phyloP scores from a whole-genome alignment of 257 asterid genomes.

The Capsicum baccatum region DNA sequence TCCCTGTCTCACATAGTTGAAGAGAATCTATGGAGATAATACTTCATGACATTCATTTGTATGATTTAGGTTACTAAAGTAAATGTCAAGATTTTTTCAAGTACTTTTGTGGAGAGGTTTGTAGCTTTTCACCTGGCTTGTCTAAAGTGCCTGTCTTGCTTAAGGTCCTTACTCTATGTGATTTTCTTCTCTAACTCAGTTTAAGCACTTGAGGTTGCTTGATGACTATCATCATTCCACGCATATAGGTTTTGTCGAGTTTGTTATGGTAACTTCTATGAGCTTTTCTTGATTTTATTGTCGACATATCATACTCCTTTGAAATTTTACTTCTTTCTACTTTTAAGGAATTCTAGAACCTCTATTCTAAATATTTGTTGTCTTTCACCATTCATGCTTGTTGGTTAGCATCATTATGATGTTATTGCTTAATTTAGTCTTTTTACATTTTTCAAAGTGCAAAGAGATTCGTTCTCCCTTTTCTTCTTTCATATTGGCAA shows the following conservation, averaged over 20 bases:
- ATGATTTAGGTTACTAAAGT: conserved; percentile 21
- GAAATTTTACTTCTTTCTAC: neutral
- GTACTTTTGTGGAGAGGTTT: conserved; percentile 63
- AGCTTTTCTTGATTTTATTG: conserved; percentile 26
- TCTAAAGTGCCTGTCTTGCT: neutral
- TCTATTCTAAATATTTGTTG: neutral
- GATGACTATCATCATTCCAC: conserved; percentile 98
- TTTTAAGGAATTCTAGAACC: neutral
- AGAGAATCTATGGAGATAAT: no score
- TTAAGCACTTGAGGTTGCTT: conserved; percentile 92
- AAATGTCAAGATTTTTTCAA: conserved; percentile 65
- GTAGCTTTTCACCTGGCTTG: conserved; percentile 28
- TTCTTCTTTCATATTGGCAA: no score
- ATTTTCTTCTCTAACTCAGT: conserved; percentile 60
- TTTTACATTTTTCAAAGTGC: neutral
- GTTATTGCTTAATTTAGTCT: neutral
- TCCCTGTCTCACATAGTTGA: no score
- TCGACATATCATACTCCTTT: neutral
- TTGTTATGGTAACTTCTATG: conserved; percentile 71
- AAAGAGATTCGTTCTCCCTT: neutral
- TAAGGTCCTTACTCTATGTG: neutral
- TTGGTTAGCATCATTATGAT: neutral
- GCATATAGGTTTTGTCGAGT: conserved; percentile 95
- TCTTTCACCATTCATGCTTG: neutral
- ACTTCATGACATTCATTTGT: no score